Evolutionary conservation across 176 grass and related monocot genomes (phyloP).

Genomic region (Musa acuminata): DNA sequence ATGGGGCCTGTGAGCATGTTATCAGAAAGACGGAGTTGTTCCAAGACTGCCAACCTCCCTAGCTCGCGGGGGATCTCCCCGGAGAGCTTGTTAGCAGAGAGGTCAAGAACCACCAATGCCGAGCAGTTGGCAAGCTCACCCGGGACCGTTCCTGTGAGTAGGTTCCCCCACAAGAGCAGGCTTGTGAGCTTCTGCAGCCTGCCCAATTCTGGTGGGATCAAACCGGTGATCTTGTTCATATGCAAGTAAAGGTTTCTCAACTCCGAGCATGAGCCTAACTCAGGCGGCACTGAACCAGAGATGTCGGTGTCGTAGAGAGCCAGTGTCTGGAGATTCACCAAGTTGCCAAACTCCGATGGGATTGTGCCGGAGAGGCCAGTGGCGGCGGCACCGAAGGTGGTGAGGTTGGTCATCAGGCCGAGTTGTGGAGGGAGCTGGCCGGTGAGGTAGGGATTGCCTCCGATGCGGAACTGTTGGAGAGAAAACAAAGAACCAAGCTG

Average conservation of each 20-base stretch:
- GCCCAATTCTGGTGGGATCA: constrained; percentile 27
- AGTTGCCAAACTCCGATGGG: constrained; percentile 56
- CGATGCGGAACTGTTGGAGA: constrained; percentile 73
- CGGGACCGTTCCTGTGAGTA: constrained; percentile 27
- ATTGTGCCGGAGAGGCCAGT: constrained; percentile 67
- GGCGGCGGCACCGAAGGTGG: constrained; percentile 67
- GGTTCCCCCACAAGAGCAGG: constrained; percentile 15
- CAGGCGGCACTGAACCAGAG: constrained; percentile 51
- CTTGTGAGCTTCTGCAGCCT: constrained; percentile 16
- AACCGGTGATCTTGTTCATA: constrained; percentile 75
- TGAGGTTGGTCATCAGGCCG: constrained; percentile 72
- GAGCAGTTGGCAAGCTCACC: constrained; percentile 32
- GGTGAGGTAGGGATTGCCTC: constrained; percentile 53
- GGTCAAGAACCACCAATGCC: constrained; percentile 12
- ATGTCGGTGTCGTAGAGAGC: constrained; percentile 60
- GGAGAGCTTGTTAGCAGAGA: constrained; percentile 23
- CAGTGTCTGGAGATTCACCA: constrained; percentile 70
- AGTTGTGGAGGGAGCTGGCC: constrained; percentile 46
- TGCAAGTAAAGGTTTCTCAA: constrained; percentile 77
- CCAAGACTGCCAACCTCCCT: constrained; percentile 42
- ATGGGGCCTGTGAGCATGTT: constrained; percentile 16
- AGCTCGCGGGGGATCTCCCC: constrained; percentile 27
- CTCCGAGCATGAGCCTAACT: constrained; percentile 65
- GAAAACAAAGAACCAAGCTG: constrained; percentile 56
- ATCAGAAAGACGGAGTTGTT: constrained; percentile 62